A percentile compares a stretch with the other conserved stretches of the same genome.
Evolutionary conservation across 2,329 filamentous ascomycete species (phyloP).

Genomic region (Phyllosticta citriasiana): DNA sequence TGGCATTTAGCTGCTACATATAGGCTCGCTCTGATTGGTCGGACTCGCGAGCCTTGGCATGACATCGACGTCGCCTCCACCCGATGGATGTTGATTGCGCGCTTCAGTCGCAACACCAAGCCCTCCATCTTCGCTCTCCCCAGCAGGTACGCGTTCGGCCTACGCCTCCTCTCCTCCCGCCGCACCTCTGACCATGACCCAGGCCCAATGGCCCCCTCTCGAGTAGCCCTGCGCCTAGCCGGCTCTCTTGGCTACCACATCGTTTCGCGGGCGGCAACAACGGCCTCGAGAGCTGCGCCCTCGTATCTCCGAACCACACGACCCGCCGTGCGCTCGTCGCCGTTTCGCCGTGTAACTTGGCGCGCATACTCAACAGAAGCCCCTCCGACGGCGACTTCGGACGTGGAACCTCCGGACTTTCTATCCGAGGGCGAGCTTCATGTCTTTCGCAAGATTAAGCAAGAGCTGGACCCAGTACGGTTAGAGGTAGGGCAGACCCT

Average conservation of each 20-base stretch:
- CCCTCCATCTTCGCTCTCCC: background rate
- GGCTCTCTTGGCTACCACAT: background rate
- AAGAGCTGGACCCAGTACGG: conserved; percentile 31
- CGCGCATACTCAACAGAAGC: background rate
- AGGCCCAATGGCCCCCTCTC: background rate
- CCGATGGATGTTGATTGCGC: background rate
- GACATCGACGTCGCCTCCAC: background rate
- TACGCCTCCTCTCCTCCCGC: background rate
- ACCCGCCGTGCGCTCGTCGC: background rate
- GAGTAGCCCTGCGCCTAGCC: background rate
- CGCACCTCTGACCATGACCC: background rate
- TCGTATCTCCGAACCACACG: background rate
- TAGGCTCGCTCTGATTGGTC: background rate
- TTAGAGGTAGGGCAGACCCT: conserved; percentile 32
- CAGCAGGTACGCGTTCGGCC: background rate
- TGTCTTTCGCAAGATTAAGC: conserved; percentile 38
- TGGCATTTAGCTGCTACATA: background rate
- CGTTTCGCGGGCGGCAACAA: background rate
- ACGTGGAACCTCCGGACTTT: conserved; percentile 34
- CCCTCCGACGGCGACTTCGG: background rate
- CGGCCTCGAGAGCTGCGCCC: background rate
- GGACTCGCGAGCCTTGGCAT: background rate
- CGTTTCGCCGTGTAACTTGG: background rate
- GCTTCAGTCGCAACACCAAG: background rate
- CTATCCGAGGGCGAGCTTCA: conserved; percentile 36